These are phyloP conservation scores for Cercospora zeina DNA, from an alignment of 2,329 filamentous ascomycete genomes.

Conservation along the genomic window DNA sequence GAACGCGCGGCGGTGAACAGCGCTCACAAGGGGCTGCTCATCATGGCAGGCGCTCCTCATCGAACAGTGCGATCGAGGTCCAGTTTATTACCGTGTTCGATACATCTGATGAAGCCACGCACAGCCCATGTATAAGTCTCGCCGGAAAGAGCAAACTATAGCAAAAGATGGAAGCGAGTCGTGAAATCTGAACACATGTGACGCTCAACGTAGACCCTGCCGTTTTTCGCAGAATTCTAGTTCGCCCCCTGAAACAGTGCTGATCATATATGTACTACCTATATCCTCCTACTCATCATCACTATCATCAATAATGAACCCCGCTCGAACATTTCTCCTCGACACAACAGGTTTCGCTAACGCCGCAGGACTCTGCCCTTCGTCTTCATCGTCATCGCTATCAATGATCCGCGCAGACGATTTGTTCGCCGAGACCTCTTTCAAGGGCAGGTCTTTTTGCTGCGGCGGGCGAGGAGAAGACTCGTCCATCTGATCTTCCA, in stretches of 20 bases:
- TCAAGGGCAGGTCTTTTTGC: slow-evolving; percentile 21
- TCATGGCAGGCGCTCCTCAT: too few relatives aligned
- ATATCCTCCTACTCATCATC: slow-evolving; percentile 27
- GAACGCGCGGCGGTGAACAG: too few relatives aligned
- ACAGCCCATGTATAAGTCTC: too few relatives aligned
- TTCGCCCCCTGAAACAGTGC: neutral
- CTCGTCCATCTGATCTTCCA: slow-evolving; percentile 24
- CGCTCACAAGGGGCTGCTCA: too few relatives aligned
- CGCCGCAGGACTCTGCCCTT: slow-evolving; percentile 36
- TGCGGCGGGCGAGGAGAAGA: neutral
- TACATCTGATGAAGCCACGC: too few relatives aligned
- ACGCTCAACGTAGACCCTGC: too few relatives aligned
- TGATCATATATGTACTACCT: neutral
- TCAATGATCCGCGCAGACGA: slow-evolving; percentile 42
- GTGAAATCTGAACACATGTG: too few relatives aligned
- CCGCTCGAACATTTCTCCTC: slow-evolving; percentile 44
- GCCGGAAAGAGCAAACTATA: too few relatives aligned
- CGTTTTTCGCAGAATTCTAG: too few relatives aligned
- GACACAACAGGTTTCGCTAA: slow-evolving; percentile 35
- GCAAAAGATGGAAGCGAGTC: too few relatives aligned
- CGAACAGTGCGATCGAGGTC: too few relatives aligned
- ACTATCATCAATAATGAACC: slow-evolving; percentile 49
- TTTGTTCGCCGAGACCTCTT: slow-evolving; percentile 40
- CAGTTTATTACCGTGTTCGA: too few relatives aligned
- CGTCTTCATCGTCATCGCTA: slow-evolving; percentile 47